These are phyloP conservation scores for Salix arbutifolia DNA, from an alignment of 345 rosid genomes.

Conservation along the genomic window DNA sequence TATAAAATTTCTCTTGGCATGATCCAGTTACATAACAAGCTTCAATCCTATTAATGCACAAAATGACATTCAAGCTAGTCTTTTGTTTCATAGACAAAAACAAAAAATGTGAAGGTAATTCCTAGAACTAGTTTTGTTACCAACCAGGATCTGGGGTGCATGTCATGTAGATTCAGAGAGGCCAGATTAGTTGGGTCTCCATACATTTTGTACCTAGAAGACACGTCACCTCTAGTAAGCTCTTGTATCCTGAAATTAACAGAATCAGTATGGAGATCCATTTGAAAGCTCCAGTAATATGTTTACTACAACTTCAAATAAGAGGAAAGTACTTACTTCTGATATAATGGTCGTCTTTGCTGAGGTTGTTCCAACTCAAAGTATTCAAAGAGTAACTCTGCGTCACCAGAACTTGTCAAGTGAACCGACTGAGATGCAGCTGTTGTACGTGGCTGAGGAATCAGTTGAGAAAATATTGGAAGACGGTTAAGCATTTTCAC, in stretches of 20 bases:
- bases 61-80: neutral
- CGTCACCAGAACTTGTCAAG: constrained; percentile 11
- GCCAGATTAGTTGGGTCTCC: constrained; percentile 42
- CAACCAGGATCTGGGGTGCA: constrained; percentile 58
- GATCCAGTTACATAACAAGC: neutral
- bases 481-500: neutral
- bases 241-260: constrained; percentile 42
- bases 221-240: constrained; percentile 28
- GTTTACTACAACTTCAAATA: neutral
- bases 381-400: constrained; percentile 50
- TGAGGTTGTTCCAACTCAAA: constrained; percentile 54
- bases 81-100: neutral
- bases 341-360: constrained; percentile 49
- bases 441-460: constrained; percentile 23
- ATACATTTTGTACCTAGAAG: constrained; percentile 29
- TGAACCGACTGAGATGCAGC: constrained; percentile 18
- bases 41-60: neutral
- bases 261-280: neutral
- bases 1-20: neutral
- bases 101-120: neutral
- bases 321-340: constrained; percentile 36
- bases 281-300: neutral
- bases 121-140: constrained; percentile 4
- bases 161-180: constrained; percentile 34
- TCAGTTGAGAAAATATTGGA: constrained; percentile 31